Base-by-base conservation (phyloP, 495 filamentous ascomycete genomes). In the Penicillium riverlandense region DNA sequence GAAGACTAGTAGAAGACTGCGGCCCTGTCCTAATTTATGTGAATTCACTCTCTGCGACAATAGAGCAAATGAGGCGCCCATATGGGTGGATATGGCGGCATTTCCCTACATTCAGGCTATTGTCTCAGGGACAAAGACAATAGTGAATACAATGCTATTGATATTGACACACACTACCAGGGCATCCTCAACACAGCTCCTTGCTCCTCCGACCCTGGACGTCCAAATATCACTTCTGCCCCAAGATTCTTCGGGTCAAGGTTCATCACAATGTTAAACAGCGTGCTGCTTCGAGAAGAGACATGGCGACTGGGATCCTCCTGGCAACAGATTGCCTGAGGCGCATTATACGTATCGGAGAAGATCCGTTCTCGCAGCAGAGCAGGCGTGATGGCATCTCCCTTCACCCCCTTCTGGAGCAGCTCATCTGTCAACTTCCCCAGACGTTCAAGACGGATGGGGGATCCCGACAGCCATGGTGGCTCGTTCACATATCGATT, bases 401-500 rank as follows among this genome's bases (percentile, higher is more conserved):
- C 54, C 11, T 48, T 43, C 8, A 61, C 43, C 2, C 55, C 54
- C 4, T 41, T 43, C 0, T 48, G 29, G 6, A 61, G 49, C 12
- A 76, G 40, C 14, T 60, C 50, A 30, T 54, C 49, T 1, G 62
- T 54, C 41, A 79, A 47, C 12, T 75, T 53, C 7, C 49, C 47
- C 29, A 78, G 62, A 4, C 77, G 65, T 14, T 62, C 55, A 27
- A 82, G 54, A 2, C 81, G 67, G 8, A 65, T 51, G 0, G 63
- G 61, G 4, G 78, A 82, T 41, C 81, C 78, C n/a, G 59, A 57
- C 9, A 79, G 49, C 74, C 76, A 80, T 2, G 65, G 54, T 1
- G 71, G 70, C 46, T 80, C 75, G 10, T 70, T 62, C 11, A 75
- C 66, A 48, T 65, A 53, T 15, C 61, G 61, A n/a, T 72, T 64